These are phyloP conservation scores for Beauveria pseudobassiana DNA, from an alignment of 2,329 filamentous ascomycete genomes.

Conservation along the genomic window DNA sequence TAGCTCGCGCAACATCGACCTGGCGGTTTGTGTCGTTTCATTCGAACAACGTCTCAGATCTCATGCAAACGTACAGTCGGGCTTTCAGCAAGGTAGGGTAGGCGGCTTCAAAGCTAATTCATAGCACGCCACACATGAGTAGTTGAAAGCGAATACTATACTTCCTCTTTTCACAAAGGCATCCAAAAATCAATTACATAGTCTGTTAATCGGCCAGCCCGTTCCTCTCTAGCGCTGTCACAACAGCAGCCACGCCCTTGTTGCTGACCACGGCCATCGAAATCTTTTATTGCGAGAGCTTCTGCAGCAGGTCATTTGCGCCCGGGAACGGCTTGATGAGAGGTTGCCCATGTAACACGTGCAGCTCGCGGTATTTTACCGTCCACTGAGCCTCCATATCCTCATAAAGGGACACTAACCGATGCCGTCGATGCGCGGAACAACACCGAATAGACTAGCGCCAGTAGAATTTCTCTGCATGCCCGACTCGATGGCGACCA, in stretches of 20 bases:
- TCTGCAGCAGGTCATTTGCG: slow-evolving; percentile 7
- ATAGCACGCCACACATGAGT: too few species aligned
- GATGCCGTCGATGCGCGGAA: slow-evolving; percentile 11
- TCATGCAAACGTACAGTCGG: too few species aligned
- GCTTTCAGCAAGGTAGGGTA: too few species aligned
- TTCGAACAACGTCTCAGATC: too few species aligned
- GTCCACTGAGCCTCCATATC: slow-evolving; percentile 7
- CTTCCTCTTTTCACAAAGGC: background rate
- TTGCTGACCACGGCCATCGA: slow-evolving; percentile 14
- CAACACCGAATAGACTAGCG: slow-evolving; percentile 11
- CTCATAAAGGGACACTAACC: background rate
- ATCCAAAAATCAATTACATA: background rate
- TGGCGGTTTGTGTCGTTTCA: too few species aligned
- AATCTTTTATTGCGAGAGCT: slow-evolving; percentile 1
- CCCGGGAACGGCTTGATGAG: slow-evolving; percentile 12
- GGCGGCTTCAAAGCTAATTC: too few species aligned
- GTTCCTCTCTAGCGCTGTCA: slow-evolving; percentile 7
- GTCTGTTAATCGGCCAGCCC: slow-evolving; percentile 6
- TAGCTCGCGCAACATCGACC: too few species aligned
- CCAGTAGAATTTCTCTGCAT: slow-evolving; percentile 12
- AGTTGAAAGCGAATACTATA: background rate
- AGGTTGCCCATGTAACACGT: slow-evolving; percentile 11
- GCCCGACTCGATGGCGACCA: slow-evolving; percentile 1
- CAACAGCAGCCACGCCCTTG: slow-evolving; percentile 12
- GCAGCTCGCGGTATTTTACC: slow-evolving; percentile 10